phyloP scores from a whole-genome alignment of 2,329 filamentous ascomycete species.

The Fusarium stilboides region DNA sequence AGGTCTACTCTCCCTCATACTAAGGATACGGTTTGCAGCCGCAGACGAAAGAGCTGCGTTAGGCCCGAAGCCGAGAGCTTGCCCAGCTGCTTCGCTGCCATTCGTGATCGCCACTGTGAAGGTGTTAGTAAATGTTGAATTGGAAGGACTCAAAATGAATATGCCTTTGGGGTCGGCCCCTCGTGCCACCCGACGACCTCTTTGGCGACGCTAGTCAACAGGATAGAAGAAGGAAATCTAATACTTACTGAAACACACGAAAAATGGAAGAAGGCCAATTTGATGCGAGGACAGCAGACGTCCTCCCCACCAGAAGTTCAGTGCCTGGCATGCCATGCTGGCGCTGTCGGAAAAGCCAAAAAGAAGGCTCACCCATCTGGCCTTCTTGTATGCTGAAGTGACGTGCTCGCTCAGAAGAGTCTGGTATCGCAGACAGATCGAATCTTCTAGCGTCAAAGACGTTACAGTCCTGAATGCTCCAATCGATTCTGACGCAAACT shows the following conservation, averaged over 20 bases:
- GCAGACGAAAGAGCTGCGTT: constrained; percentile 73
- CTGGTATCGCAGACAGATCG: constrained; percentile 74
- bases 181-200: no score
- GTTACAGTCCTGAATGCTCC: constrained; percentile 81
- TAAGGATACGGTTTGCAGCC: constrained; percentile 73
- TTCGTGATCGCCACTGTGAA: constrained; percentile 71
- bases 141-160: no score
- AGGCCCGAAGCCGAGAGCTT: constrained; percentile 74
- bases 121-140: constrained; percentile 11
- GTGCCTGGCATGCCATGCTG: constrained; percentile 73
- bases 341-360: constrained; percentile 80
- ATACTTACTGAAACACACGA: constrained; percentile 67
- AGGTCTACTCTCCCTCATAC: constrained; percentile 62
- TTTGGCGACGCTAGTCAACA: background rate
- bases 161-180: no score
- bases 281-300: constrained; percentile 69
- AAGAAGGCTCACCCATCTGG: constrained; percentile 73
- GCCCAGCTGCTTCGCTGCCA: constrained; percentile 65
- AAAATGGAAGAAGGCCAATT: constrained; percentile 63
- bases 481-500: constrained; percentile 82
- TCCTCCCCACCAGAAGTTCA: constrained; percentile 78
- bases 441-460: constrained; percentile 77
- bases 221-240: background rate
- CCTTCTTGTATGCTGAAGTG: constrained; percentile 70
- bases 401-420: constrained; percentile 73